These are phyloP conservation scores for Mrakia gelida DNA, from an alignment of 768 basidiomycete species.

Conservation along the genomic window DNA sequence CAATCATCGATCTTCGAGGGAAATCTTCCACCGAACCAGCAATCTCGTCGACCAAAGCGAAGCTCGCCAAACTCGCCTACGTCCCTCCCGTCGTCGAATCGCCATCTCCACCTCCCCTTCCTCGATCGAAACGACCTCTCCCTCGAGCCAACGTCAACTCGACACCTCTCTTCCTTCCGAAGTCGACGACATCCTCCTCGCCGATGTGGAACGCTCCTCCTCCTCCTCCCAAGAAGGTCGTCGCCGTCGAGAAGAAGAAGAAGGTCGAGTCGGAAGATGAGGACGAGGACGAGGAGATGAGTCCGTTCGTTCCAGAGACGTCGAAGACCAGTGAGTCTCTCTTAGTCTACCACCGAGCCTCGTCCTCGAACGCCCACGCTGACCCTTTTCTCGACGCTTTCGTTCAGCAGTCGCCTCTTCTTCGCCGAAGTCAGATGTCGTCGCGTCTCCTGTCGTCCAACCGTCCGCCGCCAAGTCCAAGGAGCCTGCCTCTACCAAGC, in stretches of 20 bases:
- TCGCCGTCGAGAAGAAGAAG: background rate
- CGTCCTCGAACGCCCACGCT: background rate
- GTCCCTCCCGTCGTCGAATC: background rate
- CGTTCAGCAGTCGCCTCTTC: slow-evolving; percentile 2
- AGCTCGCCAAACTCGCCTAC: slow-evolving; percentile 5
- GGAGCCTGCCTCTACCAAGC: too few species aligned
- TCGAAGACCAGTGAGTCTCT: background rate
- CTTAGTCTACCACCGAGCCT: background rate
- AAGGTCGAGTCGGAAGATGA: background rate
- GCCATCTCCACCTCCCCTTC: background rate
- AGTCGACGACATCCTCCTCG: background rate
- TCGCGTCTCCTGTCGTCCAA: background rate
- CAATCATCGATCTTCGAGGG: background rate
- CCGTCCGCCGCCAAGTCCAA: background rate
- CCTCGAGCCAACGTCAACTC: background rate
- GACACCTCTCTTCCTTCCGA: background rate
- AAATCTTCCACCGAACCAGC: background rate
- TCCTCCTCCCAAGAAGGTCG: background rate
- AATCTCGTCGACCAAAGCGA: background rate
- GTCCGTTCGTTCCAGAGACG: background rate
- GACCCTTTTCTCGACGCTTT: background rate
- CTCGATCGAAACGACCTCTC: background rate
- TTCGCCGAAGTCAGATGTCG: background rate
- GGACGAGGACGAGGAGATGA: background rate
- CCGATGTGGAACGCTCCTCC: background rate